Conservation (phyloP, 441 rosid species). For the Gossypium aridum region DNA sequence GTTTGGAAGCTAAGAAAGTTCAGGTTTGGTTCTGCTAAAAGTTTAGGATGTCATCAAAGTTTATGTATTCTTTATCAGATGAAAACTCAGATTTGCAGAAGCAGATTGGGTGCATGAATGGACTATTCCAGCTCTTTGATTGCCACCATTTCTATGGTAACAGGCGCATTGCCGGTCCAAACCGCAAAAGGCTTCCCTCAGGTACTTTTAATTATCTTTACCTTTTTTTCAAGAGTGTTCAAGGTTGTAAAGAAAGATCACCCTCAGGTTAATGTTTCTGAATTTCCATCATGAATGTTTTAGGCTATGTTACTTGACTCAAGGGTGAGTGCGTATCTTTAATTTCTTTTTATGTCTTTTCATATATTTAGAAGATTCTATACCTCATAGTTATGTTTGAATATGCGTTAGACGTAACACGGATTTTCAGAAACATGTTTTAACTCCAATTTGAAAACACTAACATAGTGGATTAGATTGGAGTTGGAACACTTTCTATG, state of each 20-base stretch:
- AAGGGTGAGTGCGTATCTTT: neutral
- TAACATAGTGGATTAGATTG: no score
- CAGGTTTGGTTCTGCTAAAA: neutral
- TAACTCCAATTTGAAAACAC: no score
- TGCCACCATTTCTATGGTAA: conserved; percentile 47
- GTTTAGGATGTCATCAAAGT: conserved; percentile 61
- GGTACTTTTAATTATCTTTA: conserved; percentile 27
- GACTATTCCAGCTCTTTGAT: conserved; percentile 76
- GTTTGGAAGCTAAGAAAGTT: neutral
- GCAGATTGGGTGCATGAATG: conserved; percentile 91
- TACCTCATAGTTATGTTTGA: neutral
- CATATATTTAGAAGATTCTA: neutral
- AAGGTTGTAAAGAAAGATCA: neutral
- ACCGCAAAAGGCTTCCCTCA: conserved; percentile 44
- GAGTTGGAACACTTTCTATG: neutral
- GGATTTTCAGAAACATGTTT: no score
- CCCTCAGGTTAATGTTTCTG: neutral
- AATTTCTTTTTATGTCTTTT: neutral
- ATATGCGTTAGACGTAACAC: neutral
- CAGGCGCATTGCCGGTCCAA: conserved; percentile 23
- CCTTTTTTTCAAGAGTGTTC: neutral
- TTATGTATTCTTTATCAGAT: conserved; percentile 51
- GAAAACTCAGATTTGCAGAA: conserved; percentile 73
- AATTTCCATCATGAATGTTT: neutral
- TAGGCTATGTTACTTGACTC: neutral